Conservation (phyloP, 192 early-diverging fungal species). For the Mortierella hygrophila region DNA sequence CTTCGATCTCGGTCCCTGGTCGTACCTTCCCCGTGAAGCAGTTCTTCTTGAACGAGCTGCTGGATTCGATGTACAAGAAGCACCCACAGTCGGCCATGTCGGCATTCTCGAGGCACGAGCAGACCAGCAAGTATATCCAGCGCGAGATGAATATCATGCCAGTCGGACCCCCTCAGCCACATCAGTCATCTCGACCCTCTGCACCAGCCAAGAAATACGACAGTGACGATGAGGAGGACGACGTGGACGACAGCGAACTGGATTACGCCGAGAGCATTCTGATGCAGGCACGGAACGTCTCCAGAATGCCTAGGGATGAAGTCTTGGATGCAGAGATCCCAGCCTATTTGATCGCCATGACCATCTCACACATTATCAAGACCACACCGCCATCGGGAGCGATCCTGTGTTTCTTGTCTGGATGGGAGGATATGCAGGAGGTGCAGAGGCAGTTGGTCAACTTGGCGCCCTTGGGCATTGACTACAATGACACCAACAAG, state of each 20-base stretch:
- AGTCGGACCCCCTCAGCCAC: constrained; percentile 26
- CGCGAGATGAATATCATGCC: constrained; percentile 56
- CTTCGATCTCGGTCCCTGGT: constrained; percentile 70
- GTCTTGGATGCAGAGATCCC: constrained; percentile 59
- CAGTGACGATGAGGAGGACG: constrained; percentile 56
- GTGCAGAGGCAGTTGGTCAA: constrained; percentile 60
- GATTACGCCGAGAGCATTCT: constrained; percentile 53
- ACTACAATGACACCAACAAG: constrained; percentile 62
- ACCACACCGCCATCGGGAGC: constrained; percentile 65
- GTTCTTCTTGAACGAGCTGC: constrained; percentile 70
- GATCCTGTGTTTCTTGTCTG: constrained; percentile 81
- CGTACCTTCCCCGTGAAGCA: constrained; percentile 71
- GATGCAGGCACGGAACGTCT: constrained; percentile 55
- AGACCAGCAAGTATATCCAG: constrained; percentile 58
- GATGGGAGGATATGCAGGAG: constrained; percentile 74
- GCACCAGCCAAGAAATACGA: constrained; percentile 17
- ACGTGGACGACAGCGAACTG: constrained; percentile 53
- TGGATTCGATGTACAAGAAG: constrained; percentile 39
- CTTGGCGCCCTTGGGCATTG: constrained; percentile 56
- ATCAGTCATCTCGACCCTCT: not conserved
- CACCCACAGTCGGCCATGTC: constrained; percentile 26
- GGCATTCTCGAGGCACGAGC: constrained; percentile 42
- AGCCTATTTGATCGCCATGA: constrained; percentile 53
- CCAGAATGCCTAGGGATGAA: constrained; percentile 55
- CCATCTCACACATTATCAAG: constrained; percentile 57